Evolutionary conservation across 1,139 yeast species (phyloP).

Genomic region (Taphrina populina): DNA sequence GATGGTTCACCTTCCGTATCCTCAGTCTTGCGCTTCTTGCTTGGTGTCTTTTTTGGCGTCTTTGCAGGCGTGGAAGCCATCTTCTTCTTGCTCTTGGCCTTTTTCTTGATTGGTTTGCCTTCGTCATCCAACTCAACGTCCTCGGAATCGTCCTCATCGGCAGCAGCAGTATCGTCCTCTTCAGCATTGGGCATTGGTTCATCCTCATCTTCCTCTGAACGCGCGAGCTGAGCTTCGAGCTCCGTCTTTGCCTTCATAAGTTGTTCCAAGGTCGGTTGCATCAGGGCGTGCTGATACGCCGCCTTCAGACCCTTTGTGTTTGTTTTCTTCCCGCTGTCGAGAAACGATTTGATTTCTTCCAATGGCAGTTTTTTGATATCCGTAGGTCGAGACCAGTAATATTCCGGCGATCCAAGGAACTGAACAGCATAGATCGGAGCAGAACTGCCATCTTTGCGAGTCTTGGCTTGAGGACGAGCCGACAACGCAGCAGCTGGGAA

Average conservation of each 20-base stretch:
- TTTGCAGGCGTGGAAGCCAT: slow-evolving; percentile 16
- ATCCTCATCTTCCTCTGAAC: neutral
- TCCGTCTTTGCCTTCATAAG: slow-evolving; percentile 15
- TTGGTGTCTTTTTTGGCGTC: slow-evolving; percentile 21
- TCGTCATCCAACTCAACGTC: slow-evolving; percentile 29
- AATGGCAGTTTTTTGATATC: slow-evolving; percentile 20
- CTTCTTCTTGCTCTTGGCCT: slow-evolving; percentile 29
- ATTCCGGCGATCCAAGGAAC: slow-evolving; percentile 28
- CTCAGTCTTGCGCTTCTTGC: slow-evolving; percentile 25
- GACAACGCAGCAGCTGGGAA: slow-evolving; percentile 28
- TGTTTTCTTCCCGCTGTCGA: slow-evolving; percentile 21
- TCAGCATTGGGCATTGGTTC: slow-evolving; percentile 11
- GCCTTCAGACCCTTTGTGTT: slow-evolving; percentile 20
- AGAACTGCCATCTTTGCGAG: slow-evolving; percentile 30
- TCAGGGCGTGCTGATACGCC: slow-evolving; percentile 21
- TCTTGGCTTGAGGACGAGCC: slow-evolving; percentile 16
- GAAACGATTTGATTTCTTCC: slow-evolving; percentile 10
- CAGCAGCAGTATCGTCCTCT: slow-evolving; percentile 6
- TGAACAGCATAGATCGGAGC: slow-evolving; percentile 23
- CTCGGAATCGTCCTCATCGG: slow-evolving; percentile 18
- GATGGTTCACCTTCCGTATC: slow-evolving; percentile 10
- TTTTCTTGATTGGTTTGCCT: slow-evolving; percentile 19
- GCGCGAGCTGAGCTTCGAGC: slow-evolving; percentile 1
- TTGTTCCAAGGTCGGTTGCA: slow-evolving; percentile 15
- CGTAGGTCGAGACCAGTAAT: slow-evolving; percentile 28